phyloP scores from a whole-genome alignment of 495 filamentous ascomycete genomes.

The Neurospora sp. region DNA sequence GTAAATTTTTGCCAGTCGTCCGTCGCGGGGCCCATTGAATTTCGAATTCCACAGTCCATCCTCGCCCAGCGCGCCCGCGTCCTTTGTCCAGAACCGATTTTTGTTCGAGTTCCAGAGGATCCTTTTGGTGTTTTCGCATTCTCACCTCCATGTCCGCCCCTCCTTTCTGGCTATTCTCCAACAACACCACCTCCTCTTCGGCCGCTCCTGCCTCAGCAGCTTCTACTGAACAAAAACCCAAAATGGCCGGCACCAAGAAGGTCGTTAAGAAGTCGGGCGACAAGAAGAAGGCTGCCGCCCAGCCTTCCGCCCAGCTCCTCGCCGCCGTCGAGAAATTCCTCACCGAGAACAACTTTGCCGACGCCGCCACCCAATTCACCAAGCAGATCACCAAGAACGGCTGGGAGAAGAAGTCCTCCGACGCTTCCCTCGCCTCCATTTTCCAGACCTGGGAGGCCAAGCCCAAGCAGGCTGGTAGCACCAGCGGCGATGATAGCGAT shows the following conservation, averaged over 20 bases:
- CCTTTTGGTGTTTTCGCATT: neutral
- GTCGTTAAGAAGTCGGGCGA: conserved; percentile 14
- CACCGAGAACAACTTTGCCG: conserved; percentile 51
- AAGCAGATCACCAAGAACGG: conserved; percentile 45
- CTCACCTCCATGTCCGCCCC: conserved; percentile 21
- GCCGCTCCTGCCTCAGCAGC: neutral
- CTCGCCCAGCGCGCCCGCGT: neutral
- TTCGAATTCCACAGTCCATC: neutral
- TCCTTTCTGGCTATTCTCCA: conserved; percentile 39
- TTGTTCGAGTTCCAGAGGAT: neutral
- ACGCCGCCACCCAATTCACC: conserved; percentile 47
- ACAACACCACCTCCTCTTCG: conserved; percentile 20
- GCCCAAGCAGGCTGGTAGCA: conserved; percentile 15
- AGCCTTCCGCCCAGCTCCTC: conserved; percentile 49
- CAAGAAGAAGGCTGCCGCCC: conserved; percentile 11
- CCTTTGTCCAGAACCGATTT: conserved; percentile 1
- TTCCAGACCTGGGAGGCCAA: conserved; percentile 40
- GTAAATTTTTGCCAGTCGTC: conserved; percentile 4
- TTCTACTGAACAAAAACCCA: neutral
- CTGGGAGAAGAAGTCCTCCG: conserved; percentile 24
- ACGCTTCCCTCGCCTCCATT: conserved; percentile 31
- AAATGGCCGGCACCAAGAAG: conserved; percentile 15
- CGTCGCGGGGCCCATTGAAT: neutral
- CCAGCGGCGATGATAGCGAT: conserved; percentile 54
- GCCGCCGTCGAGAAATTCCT: conserved; percentile 60